Base-by-base conservation (phyloP, 768 basidiomycete genomes). In the Kwoniella dendrophila region DNA sequence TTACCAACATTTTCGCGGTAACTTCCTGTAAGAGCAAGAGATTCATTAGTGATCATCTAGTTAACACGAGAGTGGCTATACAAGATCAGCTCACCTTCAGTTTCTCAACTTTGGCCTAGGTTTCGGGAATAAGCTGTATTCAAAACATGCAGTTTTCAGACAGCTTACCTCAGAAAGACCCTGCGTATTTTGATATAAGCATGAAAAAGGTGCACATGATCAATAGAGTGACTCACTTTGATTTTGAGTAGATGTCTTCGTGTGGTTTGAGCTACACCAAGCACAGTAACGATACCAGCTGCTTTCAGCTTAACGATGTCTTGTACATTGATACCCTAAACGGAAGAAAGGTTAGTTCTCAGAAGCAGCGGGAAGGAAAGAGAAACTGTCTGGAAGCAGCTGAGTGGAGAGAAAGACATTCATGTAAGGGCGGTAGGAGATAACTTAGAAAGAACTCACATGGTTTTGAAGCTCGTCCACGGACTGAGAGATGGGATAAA, bases 231-330 rank as follows among this genome's bases (percentile, higher is more conserved):
- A 36, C 73, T 62, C 63, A 88, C 93, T 84, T 97, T 98, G 70
- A 98, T 94, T 77, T 96, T 98, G 59, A 92, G 81, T 76, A 98
- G 83, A 54, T 92, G 90, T 63, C 90, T 85, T 59, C 91, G 83
- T 0, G 94, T 92, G 1, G 91, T 94, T 88, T 93, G 94, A 63
- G 87, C 88, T 7, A 94, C 90, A 56, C 69, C 47, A 16, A 68
- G 61, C 40, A 78, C 53, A 7, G 72, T 76, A 22, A 71, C 64
- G 48, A 78, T 68, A 48, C 66, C 73, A 12, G 66, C 56, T 47
- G 87, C 90, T 81, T 96, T 96, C 64, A 97, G 86, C 80, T 97
- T 97, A 52, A 88, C 78, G 59, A 97, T 96, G 75, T 97, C 94
- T 82, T 95, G 92, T 27, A 92, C 87, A 67, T 93, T 95, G 78